Evolutionary conservation across 768 basidiomycete species (phyloP), one percentile per base, ranked within the genome.

Genomic region (Cubamyces lactineus): DNA sequence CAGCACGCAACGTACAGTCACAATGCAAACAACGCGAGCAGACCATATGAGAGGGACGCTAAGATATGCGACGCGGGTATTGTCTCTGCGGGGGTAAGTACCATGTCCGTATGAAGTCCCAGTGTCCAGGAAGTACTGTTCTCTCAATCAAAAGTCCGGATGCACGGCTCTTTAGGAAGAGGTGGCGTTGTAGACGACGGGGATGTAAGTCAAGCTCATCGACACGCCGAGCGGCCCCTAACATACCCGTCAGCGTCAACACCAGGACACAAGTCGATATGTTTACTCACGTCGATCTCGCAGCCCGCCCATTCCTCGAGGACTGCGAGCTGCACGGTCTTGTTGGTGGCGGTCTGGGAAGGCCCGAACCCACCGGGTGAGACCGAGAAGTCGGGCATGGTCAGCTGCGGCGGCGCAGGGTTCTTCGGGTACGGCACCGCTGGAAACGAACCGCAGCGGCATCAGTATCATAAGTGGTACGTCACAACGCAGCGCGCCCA

Each of bases 341-440:
- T 66, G 63, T 80, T 71, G 57, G 63, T 71, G n/a, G 68, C 75
- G 15, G 59, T 26, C 34, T 63, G 58, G 21, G 79, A 79, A 17
- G 62, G 47, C 16, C 77, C 79, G 43, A 75, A 82, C 3, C 79
- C 80, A 17, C 74, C 78, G 15, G 73, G 75, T 15, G 71, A 63
- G 53, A 72, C 70, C 2, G 79, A 74, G 62, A 83, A 80, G 72
- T 82, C 72, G 15, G 82, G 82, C 80, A 82, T 81, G 16, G 69
- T 74, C 23, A 81, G 71, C 43, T 74, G 63, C 0, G 73, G 42
- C 3, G 81, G 81, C 5, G 77, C 67, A 19, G 72, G 75, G 54
- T 80, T 77, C 19, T 54, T 63, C 11, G 80, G 73, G 63, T 74
- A 70, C 16, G 80, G 79, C 41, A 80, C 78, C 39, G 75, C 79